A percentile compares a stretch with the other conserved stretches of the same genome.
Conservation (phyloP, 345 rosid genomes). For the Syzygium grande region DNA sequence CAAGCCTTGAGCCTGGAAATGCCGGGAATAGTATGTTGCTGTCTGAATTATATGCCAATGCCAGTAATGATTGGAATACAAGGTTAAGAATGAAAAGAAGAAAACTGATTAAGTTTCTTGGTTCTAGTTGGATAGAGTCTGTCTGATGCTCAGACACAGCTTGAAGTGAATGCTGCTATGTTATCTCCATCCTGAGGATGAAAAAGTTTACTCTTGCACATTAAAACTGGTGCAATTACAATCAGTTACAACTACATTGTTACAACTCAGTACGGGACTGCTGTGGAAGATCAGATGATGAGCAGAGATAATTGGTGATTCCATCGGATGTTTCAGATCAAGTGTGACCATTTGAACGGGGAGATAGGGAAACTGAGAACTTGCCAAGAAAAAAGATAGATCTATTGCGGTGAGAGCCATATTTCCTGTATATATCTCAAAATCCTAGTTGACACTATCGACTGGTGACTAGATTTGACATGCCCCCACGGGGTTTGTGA, state of each 20-base stretch:
- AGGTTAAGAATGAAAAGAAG: slow-evolving; percentile 42
- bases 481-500: not conserved
- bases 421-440: not conserved
- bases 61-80: slow-evolving; percentile 42
- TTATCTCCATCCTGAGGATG: not conserved
- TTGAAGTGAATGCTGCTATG: not conserved
- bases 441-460: not conserved
- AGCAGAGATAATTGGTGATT: not conserved
- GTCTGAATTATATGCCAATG: slow-evolving; percentile 50
- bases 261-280: not conserved
- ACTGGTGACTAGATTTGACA: not conserved
- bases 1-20: slow-evolving; percentile 65
- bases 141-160: not conserved
- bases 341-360: not conserved
- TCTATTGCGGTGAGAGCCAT: not conserved
- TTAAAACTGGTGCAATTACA: not conserved
- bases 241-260: not conserved
- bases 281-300: not conserved
- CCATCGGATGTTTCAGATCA: not conserved
- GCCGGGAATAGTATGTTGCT: slow-evolving; percentile 44
- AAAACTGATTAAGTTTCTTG: slow-evolving; percentile 31
- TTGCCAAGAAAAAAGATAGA: not conserved
- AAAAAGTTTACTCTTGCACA: not conserved
- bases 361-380: not conserved
- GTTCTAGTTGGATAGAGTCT: slow-evolving; percentile 66